These are phyloP conservation scores for Arachis monticola DNA, from an alignment of 331 rosid genomes.

Conservation along the genomic window DNA sequence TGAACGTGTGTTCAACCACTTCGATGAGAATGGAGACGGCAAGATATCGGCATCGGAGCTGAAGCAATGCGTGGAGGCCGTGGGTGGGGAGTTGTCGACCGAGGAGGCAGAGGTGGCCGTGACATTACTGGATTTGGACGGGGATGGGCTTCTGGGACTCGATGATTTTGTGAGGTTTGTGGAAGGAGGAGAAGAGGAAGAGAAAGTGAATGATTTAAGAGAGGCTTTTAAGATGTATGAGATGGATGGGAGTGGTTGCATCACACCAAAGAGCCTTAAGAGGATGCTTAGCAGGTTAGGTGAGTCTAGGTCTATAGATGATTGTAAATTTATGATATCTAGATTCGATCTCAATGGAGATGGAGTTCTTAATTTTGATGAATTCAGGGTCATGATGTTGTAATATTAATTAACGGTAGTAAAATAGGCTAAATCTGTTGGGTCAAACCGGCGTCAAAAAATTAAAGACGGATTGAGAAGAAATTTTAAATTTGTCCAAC, in stretches of 20 bases:
- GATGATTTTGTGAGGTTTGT: constrained; percentile 74
- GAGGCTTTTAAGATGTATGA: constrained; percentile 90
- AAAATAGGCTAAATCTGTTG: no score
- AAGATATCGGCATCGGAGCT: constrained; percentile 71
- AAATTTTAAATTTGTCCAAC: no score
- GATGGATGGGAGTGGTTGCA: constrained; percentile 71
- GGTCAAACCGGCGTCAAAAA: no score
- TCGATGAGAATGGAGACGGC: constrained; percentile 72
- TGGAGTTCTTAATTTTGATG: constrained; percentile 84
- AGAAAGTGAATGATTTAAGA: constrained; percentile 58
- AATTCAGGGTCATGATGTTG: constrained; percentile 79
- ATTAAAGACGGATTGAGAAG: no score
- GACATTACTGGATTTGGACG: constrained; percentile 54
- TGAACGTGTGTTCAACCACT: constrained; percentile 64
- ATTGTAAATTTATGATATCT: constrained; percentile 67
- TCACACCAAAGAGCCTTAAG: constrained; percentile 76
- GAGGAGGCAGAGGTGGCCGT: constrained; percentile 61
- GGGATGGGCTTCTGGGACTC: constrained; percentile 68
- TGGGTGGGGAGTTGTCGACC: constrained; percentile 57
- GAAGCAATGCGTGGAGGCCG: constrained; percentile 52
- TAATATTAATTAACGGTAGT: constrained; percentile 20
- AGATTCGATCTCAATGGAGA: constrained; percentile 79
- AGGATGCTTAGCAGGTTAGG: constrained; percentile 75
- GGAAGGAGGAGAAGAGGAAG: constrained; percentile 77
- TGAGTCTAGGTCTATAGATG: constrained; percentile 61